Evolutionary conservation across 345 rosid genomes (phyloP), one percentile per base, ranked within the genome.

Genomic region (Eucalyptus microcorys): DNA sequence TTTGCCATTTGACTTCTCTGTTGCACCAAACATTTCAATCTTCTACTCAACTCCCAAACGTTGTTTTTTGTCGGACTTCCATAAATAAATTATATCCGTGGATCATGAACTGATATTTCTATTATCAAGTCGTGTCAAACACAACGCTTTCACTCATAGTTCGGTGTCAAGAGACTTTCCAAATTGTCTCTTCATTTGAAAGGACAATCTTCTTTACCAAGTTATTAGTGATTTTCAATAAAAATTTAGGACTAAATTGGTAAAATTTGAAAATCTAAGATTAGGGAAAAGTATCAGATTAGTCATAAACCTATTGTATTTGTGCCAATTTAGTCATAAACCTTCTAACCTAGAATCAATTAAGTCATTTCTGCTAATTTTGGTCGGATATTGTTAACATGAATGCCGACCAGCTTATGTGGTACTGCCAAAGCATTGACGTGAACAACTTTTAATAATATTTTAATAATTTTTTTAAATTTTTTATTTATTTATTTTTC

Each of bases 361-460:
- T 52, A 2, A 52, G 5, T 52, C 10, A 0, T 8, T 52, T 5
- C 0, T 0, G 2, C 57, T 52, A 52, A 52, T 21, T 52, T 52
- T 52, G 57, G 10, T 52, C 5, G 5, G 2, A 52, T 52, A 21
- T 52, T 52, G 2, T 52, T 52, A 21, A 52, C 26, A 52, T 52
- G 0, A 52, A 52, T 52, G 10, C 5, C 2, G 0, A 21, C 26
- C 10, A 21, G 10, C 57, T 52, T 52, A 52, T 52, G 2, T 19
- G 57, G 2, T 52, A 52, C 57, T 7, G 0, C 24, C 10, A 4
- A n/a, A n/a, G 9, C 10, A 52, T 52, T 52, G 0, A 52, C 4
- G 57, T 52, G 1, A 52, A 52, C 57, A 52, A 52, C 5, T 52
- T 52, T 52, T 52, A 4, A 52, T 21, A 52, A 52, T 52, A 52